Evolutionary conservation across 2,329 filamentous ascomycete genomes (phyloP).

Genomic region (Fusarium oligoseptatum): DNA sequence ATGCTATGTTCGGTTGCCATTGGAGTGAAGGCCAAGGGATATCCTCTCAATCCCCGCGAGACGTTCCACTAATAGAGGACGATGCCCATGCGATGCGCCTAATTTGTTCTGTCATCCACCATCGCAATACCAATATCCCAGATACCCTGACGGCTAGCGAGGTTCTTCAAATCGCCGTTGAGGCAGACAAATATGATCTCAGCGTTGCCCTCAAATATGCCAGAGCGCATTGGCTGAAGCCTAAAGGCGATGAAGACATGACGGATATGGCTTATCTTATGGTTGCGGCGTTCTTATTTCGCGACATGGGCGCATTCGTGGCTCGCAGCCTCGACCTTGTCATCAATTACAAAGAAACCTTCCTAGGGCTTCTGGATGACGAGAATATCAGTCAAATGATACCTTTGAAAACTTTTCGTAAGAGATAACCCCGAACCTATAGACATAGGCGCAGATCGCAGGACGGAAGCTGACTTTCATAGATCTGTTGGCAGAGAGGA

Average conservation of each 20-base stretch:
- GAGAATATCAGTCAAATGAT: not conserved
- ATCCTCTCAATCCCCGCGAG: not conserved
- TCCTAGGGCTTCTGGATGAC: not conserved
- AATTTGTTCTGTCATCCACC: slow-evolving; percentile 13
- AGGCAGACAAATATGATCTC: slow-evolving; percentile 15
- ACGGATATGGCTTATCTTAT: not conserved
- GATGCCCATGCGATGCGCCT: slow-evolving; percentile 8
- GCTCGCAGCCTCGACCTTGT: not conserved
- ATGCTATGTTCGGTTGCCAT: slow-evolving; percentile 4
- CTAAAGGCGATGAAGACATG: not conserved
- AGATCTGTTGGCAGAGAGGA: not conserved
- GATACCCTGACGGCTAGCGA: slow-evolving; percentile 14
- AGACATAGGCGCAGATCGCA: not conserved
- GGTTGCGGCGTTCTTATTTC: not conserved
- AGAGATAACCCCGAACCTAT: not conserved
- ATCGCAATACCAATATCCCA: slow-evolving; percentile 1
- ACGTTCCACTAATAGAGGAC: slow-evolving; percentile 5
- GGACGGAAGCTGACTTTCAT: not conserved
- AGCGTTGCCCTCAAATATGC: not conserved
- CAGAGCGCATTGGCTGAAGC: slow-evolving; percentile 1
- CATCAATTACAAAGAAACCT: not conserved
- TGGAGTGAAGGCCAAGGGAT: slow-evolving; percentile 4
- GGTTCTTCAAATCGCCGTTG: slow-evolving; percentile 19
- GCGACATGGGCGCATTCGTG: not conserved
- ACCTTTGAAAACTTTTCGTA: not conserved